A percentile compares a stretch with the other conserved stretches of the same genome.
These are phyloP conservation scores for Tetrahymena thermophila DNA, from an alignment of 73 alveolate species.

Conservation along the genomic window DNA sequence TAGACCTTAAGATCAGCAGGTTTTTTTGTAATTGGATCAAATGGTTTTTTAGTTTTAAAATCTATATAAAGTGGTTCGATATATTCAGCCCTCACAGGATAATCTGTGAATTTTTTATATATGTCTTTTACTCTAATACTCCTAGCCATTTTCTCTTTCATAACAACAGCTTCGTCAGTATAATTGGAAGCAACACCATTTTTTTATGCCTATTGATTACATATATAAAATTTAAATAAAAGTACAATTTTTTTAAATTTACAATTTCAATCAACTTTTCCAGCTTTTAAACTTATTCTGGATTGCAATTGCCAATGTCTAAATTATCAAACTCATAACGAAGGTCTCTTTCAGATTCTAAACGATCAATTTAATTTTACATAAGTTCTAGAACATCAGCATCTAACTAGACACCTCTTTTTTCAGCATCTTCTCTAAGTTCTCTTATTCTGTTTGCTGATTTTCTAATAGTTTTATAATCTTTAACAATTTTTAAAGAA, in stretches of 20 bases:
- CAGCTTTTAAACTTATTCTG: slow-evolving; percentile 46
- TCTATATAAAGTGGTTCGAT: slow-evolving; percentile 40
- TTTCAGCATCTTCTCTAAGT: slow-evolving; percentile 53
- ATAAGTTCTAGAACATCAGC: slow-evolving; percentile 46
- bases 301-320: slow-evolving; percentile 42
- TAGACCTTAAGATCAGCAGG: slow-evolving; percentile 2
- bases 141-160: slow-evolving; percentile 67
- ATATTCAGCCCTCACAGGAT: slow-evolving; percentile 88
- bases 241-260: not conserved
- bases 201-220: slow-evolving; percentile 44
- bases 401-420: slow-evolving; percentile 53
- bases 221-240: not conserved
- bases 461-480: slow-evolving; percentile 65
- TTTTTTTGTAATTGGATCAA: slow-evolving; percentile 34
- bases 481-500: slow-evolving; percentile 32
- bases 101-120: slow-evolving; percentile 70
- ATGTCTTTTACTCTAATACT: slow-evolving; percentile 81
- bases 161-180: slow-evolving; percentile 60
- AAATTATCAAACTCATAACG: slow-evolving; percentile 62
- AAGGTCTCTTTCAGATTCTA: slow-evolving; percentile 68
- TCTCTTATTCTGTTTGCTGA: slow-evolving; percentile 55
- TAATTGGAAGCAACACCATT: slow-evolving; percentile 67
- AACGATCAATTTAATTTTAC: slow-evolving; percentile 58
- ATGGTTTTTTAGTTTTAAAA: slow-evolving; percentile 53
- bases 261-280: slow-evolving; percentile 50